Evolutionary conservation across 2,329 filamentous ascomycete species (phyloP).

Genomic region (Fusarium setosum): DNA sequence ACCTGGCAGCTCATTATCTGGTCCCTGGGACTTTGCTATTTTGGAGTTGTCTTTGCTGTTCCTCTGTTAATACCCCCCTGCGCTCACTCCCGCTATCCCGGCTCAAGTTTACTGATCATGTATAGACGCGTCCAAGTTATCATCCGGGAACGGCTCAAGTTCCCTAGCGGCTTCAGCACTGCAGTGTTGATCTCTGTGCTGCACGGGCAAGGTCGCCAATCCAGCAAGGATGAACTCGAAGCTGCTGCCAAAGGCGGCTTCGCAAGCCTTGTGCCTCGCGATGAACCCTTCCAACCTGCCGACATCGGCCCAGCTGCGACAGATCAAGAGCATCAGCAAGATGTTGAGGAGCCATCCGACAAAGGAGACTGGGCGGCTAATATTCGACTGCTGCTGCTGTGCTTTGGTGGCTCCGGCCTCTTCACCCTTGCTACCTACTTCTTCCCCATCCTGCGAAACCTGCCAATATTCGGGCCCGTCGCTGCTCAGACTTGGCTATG

Average conservation of each 20-base stretch:
- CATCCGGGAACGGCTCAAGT: slow-evolving; percentile 90
- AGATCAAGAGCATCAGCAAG: slow-evolving; percentile 50
- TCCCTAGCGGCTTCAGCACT: slow-evolving; percentile 95
- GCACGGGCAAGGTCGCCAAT: slow-evolving; percentile 68
- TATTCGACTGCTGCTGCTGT: slow-evolving; percentile 65
- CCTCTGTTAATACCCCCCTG: slow-evolving; percentile 70
- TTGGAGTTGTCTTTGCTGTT: slow-evolving; percentile 96
- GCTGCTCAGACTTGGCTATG: slow-evolving; percentile 89
- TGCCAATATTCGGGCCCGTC: slow-evolving; percentile 85
- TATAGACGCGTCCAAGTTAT: slow-evolving; percentile 84
- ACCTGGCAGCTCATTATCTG: slow-evolving; percentile 86
- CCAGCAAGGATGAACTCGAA: slow-evolving; percentile 48
- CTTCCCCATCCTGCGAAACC: slow-evolving; percentile 81
- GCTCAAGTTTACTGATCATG: slow-evolving; percentile 4
- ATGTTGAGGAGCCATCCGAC: slow-evolving; percentile 30
- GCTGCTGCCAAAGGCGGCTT: slow-evolving; percentile 53
- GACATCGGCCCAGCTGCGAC: slow-evolving; percentile 37
- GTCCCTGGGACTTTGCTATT: slow-evolving; percentile 94
- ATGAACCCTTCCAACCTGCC: slow-evolving; percentile 32
- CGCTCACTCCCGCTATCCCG: neutral
- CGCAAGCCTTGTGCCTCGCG: slow-evolving; percentile 55
- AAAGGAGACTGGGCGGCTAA: slow-evolving; percentile 57
- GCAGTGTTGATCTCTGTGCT: slow-evolving; percentile 92
- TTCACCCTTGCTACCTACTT: slow-evolving; percentile 92
- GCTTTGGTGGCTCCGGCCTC: slow-evolving; percentile 69